Evolutionary conservation across 768 basidiomycete genomes (phyloP), one percentile per base, ranked within the genome.

Genomic region (Aureoboletus auriporus): DNA sequence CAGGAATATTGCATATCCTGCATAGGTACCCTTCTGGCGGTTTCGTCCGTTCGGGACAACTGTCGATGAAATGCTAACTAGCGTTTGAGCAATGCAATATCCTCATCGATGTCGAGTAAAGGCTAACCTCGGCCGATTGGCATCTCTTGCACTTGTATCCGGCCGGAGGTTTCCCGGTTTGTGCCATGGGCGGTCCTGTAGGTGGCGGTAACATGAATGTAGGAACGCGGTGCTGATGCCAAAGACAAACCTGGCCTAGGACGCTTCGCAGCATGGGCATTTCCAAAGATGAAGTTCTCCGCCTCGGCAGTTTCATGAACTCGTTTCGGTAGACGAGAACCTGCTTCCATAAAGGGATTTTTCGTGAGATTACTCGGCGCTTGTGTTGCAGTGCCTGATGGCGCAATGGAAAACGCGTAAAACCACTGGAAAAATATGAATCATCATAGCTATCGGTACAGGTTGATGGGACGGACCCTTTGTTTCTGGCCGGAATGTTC

Each of bases 321-420:
- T 4, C 89, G 81, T 64, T 91, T 92, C 6, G 61, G 56, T 7
- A 65, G 48, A 8, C 71, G 72, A 29, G 63, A 51, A 8, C 60
- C 55, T 23, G 57, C 53, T 43, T 77, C 76, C 6, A 70, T 66
- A 61, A 87, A 89, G 1, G 89, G 89, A 63, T 91, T 92, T 53
- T 71, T 71, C 0, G 89, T 88, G 1, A 75, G 67, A 59, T 91
- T 89, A 1, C 75, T 59, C 13, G 89, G 87, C 5, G 60, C 74
- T 16, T 73, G 65, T 10, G 62, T 66, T 23, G 65, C 56, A 5
- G 72, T 58, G 20, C 71, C 65, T 38, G 75, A 72, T 3, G 90
- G 82, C 0, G 79, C 68, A 44, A 99, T 88, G 23, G 81, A 84
- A 67, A 97, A 98, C 2, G 96, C 96, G 69, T 99, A 99, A 70